A percentile compares a stretch with the other conserved stretches of the same genome.
phyloP scores from a whole-genome alignment of 163 green algal species.

The Trebouxia gelatinosa region DNA sequence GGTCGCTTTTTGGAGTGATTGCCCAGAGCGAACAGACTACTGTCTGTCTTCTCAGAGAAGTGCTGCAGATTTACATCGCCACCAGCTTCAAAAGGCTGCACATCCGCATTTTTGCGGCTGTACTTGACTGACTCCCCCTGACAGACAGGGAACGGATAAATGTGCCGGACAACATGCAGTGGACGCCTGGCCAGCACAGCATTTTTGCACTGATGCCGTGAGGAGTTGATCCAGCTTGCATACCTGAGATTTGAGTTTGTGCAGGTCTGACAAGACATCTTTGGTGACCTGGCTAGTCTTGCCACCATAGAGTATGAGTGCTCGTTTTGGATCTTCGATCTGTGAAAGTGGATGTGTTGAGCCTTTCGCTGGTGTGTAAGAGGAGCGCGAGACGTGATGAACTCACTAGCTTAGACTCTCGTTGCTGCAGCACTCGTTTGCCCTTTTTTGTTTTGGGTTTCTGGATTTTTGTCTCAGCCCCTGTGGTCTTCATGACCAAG shows the following conservation, averaged over 20 bases:
- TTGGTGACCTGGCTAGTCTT: slow-evolving; percentile 85
- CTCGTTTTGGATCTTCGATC: slow-evolving; percentile 84
- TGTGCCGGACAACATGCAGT: not conserved
- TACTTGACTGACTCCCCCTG: slow-evolving; percentile 78
- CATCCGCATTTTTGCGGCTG: slow-evolving; percentile 83
- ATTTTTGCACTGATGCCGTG: too few species aligned
- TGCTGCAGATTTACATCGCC: slow-evolving; percentile 86
- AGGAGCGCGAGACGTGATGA: too few species aligned
- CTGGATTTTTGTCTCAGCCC: slow-evolving; percentile 43
- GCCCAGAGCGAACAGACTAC: slow-evolving; percentile 83
- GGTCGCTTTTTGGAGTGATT: slow-evolving; percentile 95
- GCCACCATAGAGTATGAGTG: slow-evolving; percentile 80
- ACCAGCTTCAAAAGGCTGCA: slow-evolving; percentile 90
- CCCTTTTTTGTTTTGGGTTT: slow-evolving; percentile 76
- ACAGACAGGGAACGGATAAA: slow-evolving; percentile 1
- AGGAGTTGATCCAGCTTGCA: not conserved
- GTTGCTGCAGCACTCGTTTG: slow-evolving; percentile 66
- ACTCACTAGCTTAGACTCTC: slow-evolving; percentile 82
- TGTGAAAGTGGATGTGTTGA: too few species aligned
- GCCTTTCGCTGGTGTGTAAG: too few species aligned
- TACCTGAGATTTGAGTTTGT: slow-evolving; percentile 21
- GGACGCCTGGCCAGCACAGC: not conserved
- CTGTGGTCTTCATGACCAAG: slow-evolving; percentile 12
- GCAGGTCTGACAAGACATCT: slow-evolving; percentile 19
- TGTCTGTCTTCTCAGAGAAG: slow-evolving; percentile 77